These are phyloP conservation scores for Teratosphaeria epicoccoides DNA, from an alignment of 2,329 filamentous ascomycete genomes.

Conservation along the genomic window DNA sequence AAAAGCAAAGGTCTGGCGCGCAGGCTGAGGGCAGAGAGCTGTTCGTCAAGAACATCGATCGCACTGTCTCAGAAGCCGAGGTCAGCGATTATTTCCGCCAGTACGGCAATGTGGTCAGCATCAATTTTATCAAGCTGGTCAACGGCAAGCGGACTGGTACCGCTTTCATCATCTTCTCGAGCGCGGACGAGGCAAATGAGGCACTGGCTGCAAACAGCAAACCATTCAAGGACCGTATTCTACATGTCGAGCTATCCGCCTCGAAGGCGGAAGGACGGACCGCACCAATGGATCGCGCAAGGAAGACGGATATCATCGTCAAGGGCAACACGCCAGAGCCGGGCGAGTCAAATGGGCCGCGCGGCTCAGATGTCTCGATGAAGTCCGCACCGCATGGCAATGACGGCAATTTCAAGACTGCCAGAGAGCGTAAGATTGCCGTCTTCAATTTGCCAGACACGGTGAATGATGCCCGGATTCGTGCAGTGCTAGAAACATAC, in stretches of 20 bases:
- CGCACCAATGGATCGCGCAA: slow-evolving; percentile 20
- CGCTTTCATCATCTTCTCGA: slow-evolving; percentile 68
- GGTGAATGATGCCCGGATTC: slow-evolving; percentile 76
- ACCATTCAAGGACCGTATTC: slow-evolving; percentile 24
- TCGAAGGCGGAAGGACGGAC: slow-evolving; percentile 17
- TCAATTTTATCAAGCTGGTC: slow-evolving; percentile 59
- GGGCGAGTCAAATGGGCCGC: slow-evolving; percentile 11
- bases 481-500: slow-evolving; percentile 57
- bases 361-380: slow-evolving; percentile 23
- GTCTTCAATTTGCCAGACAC: slow-evolving; percentile 85
- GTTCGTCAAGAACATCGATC: slow-evolving; percentile 74
- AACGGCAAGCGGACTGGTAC: slow-evolving; percentile 64
- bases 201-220: slow-evolving; percentile 26
- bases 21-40: slow-evolving; percentile 81
- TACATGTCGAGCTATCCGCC: slow-evolving; percentile 24
- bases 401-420: slow-evolving; percentile 18
- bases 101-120: slow-evolving; percentile 62
- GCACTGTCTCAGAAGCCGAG: slow-evolving; percentile 60
- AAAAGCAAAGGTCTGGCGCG: slow-evolving; percentile 69
- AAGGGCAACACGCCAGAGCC: slow-evolving; percentile 19
- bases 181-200: slow-evolving; percentile 32
- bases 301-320: slow-evolving; percentile 22
- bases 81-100: slow-evolving; percentile 60
- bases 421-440: slow-evolving; percentile 58
- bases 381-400: slow-evolving; percentile 7